Percentiles rank a stretch among this genome's conserved stretches.
These are phyloP conservation scores for Botrytis fragariae DNA, from an alignment of 2,329 filamentous ascomycete species.

Conservation along the genomic window DNA sequence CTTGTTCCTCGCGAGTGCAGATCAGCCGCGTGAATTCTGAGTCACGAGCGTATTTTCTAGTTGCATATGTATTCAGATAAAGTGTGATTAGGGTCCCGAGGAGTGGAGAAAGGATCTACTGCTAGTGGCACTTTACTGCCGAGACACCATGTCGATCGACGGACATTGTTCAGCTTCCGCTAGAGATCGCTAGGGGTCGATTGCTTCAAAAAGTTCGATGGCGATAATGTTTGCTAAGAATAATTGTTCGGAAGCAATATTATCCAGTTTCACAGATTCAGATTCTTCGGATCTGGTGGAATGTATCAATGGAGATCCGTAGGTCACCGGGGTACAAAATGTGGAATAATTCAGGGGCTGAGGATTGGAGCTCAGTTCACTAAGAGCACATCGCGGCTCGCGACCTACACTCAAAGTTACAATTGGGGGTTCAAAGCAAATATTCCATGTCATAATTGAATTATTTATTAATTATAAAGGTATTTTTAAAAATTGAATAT, in stretches of 20 bases:
- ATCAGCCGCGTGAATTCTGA: neutral
- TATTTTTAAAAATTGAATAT: neutral
- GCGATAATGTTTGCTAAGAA: neutral
- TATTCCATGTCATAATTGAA: neutral
- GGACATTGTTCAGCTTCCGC: neutral
- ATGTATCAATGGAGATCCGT: neutral
- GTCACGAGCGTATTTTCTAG: constrained; percentile 4
- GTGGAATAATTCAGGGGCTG: constrained; percentile 4
- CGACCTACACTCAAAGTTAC: neutral
- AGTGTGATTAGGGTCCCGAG: neutral
- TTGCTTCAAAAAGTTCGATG: neutral
- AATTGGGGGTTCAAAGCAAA: neutral
- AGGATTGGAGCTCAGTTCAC: neutral
- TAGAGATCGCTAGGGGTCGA: neutral
- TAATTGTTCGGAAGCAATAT: neutral
- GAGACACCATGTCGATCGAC: constrained; percentile 3
- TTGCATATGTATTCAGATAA: constrained; percentile 7
- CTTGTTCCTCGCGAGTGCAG: neutral
- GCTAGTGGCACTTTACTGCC: neutral
- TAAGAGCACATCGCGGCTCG: neutral
- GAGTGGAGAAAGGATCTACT: constrained; percentile 3
- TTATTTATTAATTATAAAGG: neutral
- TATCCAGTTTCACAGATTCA: neutral
- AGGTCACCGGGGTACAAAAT: neutral
- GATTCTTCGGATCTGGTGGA: constrained; percentile 1